phyloP scores from a whole-genome alignment of 768 basidiomycete species.

The Mycena chlorophos region DNA sequence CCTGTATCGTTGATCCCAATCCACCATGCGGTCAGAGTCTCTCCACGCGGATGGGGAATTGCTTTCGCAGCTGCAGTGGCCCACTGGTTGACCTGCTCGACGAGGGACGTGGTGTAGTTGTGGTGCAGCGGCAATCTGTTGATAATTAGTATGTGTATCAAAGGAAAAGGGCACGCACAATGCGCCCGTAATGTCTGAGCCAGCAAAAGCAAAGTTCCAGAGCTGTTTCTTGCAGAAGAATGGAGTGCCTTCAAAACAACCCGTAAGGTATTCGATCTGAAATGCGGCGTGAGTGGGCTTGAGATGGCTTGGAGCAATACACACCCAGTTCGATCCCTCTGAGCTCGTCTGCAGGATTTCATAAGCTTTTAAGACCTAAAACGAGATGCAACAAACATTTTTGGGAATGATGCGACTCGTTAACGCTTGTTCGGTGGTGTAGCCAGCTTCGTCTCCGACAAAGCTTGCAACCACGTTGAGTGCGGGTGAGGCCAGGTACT shows the following conservation, averaged over 20 bases:
- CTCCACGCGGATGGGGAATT: slow-evolving; percentile 42
- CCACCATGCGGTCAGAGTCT: slow-evolving; percentile 57
- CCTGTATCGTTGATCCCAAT: slow-evolving; percentile 62
- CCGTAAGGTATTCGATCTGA: slow-evolving; percentile 55
- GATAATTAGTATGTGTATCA: neutral
- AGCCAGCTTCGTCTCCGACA: slow-evolving; percentile 49
- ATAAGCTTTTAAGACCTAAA: neutral
- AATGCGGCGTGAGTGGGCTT: neutral
- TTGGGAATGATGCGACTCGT: slow-evolving; percentile 45
- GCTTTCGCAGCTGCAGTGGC: slow-evolving; percentile 42
- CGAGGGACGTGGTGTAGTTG: slow-evolving; percentile 46
- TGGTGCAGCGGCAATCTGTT: slow-evolving; percentile 49
- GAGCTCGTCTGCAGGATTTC: slow-evolving; percentile 46
- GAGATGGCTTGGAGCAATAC: neutral
- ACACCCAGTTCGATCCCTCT: slow-evolving; percentile 55
- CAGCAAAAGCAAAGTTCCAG: slow-evolving; percentile 60
- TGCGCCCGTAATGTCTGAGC: slow-evolving; percentile 44
- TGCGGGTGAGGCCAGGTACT: neutral
- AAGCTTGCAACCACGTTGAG: slow-evolving; percentile 40
- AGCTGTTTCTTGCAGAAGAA: slow-evolving; percentile 45
- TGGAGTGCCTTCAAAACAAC: slow-evolving; percentile 48
- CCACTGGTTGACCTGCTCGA: slow-evolving; percentile 54
- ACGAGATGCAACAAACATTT: slow-evolving; percentile 34
- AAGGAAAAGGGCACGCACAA: slow-evolving; percentile 30
- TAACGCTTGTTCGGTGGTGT: slow-evolving; percentile 43